A percentile compares a stretch with the other conserved stretches of the same genome.
Conservation (phyloP, 2,329 filamentous ascomycete species). For the Curvularia sp. region DNA sequence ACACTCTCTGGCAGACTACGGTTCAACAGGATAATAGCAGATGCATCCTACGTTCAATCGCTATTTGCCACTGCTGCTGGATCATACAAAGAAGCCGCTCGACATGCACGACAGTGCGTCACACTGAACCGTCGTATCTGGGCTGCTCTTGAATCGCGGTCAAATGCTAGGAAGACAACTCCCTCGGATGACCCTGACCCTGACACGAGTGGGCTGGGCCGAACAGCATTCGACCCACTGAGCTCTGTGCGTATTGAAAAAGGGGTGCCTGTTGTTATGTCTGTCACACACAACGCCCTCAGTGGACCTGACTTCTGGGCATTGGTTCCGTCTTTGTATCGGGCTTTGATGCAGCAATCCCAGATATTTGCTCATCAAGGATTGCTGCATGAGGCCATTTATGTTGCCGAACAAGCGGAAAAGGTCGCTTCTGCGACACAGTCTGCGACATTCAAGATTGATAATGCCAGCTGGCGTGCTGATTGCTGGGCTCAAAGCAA, state of each 20-base stretch:
- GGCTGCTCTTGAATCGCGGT: conserved; percentile 58
- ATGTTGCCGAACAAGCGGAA: conserved; percentile 83
- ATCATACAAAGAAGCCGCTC: conserved; percentile 54
- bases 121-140: conserved; percentile 59
- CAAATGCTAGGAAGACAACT: conserved; percentile 27
- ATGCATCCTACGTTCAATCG: conserved; percentile 70
- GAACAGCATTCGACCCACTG: conserved; percentile 34
- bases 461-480: conserved; percentile 54
- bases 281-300: conserved; percentile 54
- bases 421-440: conserved; percentile 75
- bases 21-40: conserved; percentile 62
- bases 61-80: conserved; percentile 67
- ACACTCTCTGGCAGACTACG: conserved; percentile 45
- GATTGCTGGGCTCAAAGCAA: conserved; percentile 60
- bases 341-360: conserved; percentile 75
- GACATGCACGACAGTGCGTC: conserved; percentile 58
- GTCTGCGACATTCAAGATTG: conserved; percentile 62
- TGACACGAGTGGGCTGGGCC: conserved; percentile 26
- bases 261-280: conserved; percentile 46
- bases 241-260: conserved; percentile 41
- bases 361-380: conserved; percentile 82
- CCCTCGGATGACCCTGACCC: conserved; percentile 22
- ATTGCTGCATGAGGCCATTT: conserved; percentile 84
- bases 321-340: conserved; percentile 75
- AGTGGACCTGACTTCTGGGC: conserved; percentile 79